A percentile compares a stretch with the other conserved stretches of the same genome.
Evolutionary conservation across 306 rosid species (phyloP).

Genomic region (Dalbergia cultrata): DNA sequence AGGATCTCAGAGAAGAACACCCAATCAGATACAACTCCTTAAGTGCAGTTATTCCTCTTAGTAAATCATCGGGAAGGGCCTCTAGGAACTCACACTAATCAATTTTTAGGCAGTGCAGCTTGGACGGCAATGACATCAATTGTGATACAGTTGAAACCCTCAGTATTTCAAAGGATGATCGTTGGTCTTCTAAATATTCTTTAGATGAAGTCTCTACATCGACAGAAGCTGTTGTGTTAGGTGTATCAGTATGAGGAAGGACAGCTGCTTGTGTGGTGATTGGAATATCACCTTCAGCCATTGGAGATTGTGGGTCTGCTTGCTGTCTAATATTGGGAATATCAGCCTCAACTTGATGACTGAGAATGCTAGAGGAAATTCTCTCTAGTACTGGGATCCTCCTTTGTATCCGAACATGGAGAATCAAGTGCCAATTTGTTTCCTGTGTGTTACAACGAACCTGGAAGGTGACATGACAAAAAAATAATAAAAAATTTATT

Average conservation of each 20-base stretch:
- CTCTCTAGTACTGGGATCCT: constrained; percentile 15
- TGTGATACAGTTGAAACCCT: constrained; percentile 47
- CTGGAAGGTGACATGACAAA: too few species aligned
- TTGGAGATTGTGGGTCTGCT: constrained; percentile 39
- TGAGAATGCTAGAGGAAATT: neutral
- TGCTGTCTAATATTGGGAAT: constrained; percentile 23
- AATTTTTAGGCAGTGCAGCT: constrained; percentile 40
- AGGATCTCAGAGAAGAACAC: constrained; percentile 40
- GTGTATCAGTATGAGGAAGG: constrained; percentile 15
- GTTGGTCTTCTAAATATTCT: constrained; percentile 48
- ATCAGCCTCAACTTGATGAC: constrained; percentile 9
- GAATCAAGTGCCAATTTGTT: constrained; percentile 31
- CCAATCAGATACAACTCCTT: constrained; percentile 35
- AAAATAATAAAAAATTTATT: too few species aligned
- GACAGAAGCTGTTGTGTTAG: neutral
- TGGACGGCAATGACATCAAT: constrained; percentile 34
- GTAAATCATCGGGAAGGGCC: constrained; percentile 33
- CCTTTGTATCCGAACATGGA: constrained; percentile 11
- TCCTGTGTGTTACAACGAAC: too few species aligned
- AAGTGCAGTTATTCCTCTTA: constrained; percentile 13
- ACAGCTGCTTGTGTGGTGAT: neutral
- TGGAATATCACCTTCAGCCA: constrained; percentile 10
- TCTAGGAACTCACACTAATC: constrained; percentile 43
- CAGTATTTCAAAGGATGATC: constrained; percentile 45
- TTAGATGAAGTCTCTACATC: constrained; percentile 9